Percentiles rank a stretch among this genome's conserved stretches.
Evolutionary conservation across 2,329 filamentous ascomycete species (phyloP).

Genomic region (Aureobasidium sp.): DNA sequence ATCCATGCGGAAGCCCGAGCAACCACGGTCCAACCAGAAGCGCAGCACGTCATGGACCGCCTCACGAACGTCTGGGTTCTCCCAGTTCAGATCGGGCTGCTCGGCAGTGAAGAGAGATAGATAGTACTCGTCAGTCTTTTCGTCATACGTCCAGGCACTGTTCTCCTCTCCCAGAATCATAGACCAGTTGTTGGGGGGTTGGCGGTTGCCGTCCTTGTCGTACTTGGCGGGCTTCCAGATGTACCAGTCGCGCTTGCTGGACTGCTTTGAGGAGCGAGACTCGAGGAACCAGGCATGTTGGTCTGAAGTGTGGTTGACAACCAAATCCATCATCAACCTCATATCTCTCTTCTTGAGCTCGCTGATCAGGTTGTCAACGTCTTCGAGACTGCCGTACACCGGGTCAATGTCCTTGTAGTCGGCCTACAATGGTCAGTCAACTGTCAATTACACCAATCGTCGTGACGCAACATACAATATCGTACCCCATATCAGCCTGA

Average conservation of each 20-base stretch:
- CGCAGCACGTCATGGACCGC: constrained; percentile 42
- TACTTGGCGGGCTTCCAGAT: constrained; percentile 57
- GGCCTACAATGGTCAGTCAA: constrained; percentile 1
- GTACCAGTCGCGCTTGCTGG: constrained; percentile 55
- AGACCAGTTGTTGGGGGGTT: constrained; percentile 52
- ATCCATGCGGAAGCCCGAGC: constrained; percentile 42
- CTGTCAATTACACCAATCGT: background rate
- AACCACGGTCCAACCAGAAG: constrained; percentile 44
- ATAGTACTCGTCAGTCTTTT: constrained; percentile 41
- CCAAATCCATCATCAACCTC: constrained; percentile 45
- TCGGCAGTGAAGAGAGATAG: constrained; percentile 41
- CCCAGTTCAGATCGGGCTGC: constrained; percentile 45
- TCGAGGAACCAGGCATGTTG: constrained; percentile 53
- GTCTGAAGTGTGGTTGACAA: constrained; percentile 40
- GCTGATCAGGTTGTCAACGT: constrained; percentile 40
- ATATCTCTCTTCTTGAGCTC: constrained; percentile 39
- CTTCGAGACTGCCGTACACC: constrained; percentile 39
- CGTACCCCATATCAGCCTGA: constrained; percentile 50
- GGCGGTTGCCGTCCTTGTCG: constrained; percentile 45
- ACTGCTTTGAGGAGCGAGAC: constrained; percentile 44
- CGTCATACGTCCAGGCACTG: constrained; percentile 41
- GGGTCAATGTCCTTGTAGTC: constrained; percentile 43
- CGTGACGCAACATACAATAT: constrained; percentile 29
- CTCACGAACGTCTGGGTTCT: constrained; percentile 37
- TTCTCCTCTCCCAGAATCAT: constrained; percentile 31